These are phyloP conservation scores for Pleurotus cornucopiae DNA, from an alignment of 768 basidiomycete genomes.

Conservation along the genomic window DNA sequence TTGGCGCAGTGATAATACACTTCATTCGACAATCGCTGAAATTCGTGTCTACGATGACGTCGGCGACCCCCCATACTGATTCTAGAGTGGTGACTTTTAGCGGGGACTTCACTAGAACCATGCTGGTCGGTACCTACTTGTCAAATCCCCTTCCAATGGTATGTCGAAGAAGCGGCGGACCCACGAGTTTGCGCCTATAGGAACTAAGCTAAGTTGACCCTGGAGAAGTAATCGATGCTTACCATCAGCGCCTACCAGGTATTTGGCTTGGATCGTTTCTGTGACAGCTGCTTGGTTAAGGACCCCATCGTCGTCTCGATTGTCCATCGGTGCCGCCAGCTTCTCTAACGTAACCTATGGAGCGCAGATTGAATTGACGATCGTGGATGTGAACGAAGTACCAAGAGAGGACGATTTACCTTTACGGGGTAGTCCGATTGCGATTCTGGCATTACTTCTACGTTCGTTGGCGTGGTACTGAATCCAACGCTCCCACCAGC, in stretches of 20 bases:
- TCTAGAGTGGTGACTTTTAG: constrained; percentile 6
- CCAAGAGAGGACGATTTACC: too few relatives aligned
- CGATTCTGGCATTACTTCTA: too few relatives aligned
- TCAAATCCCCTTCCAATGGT: constrained; percentile 15
- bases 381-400: too few relatives aligned
- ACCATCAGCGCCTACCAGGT: constrained; percentile 20
- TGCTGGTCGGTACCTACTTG: neutral
- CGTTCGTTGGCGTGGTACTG: too few relatives aligned
- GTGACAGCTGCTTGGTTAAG: neutral
- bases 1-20: constrained; percentile 14
- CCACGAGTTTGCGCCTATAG: constrained; percentile 18
- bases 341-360: neutral
- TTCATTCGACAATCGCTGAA: constrained; percentile 15
- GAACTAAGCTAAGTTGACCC: too few relatives aligned
- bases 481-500: neutral
- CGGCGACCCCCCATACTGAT: constrained; percentile 17
- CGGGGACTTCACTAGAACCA: neutral
- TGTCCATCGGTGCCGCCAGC: neutral
- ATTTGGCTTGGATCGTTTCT: constrained; percentile 15
- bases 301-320: neutral
- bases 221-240: neutral
- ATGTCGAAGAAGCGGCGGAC: constrained; percentile 13
- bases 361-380: too few relatives aligned
- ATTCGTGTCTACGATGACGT: constrained; percentile 13
- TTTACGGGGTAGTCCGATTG: too few relatives aligned